Base-by-base conservation (phyloP, 768 basidiomycete species). In the Goffeauzyma gilvescens region DNA sequence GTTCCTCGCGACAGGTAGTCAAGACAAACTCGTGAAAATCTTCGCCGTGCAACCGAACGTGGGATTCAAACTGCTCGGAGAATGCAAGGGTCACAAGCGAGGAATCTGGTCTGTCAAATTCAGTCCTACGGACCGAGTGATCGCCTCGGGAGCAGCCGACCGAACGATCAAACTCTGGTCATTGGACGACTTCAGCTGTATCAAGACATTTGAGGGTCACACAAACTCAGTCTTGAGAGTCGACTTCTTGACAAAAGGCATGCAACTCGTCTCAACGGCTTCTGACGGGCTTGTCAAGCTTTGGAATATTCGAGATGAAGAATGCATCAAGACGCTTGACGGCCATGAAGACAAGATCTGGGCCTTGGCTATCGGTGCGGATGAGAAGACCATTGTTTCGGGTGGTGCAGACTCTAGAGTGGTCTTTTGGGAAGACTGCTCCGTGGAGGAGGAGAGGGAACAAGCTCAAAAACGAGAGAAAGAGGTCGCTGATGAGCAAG, bases 281-380 rank as follows among this genome's bases (percentile, higher is more conserved):
- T 85, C 87, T 13, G 93, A 98, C 60, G 93, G 93, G 25, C 66
- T 98, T 32, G 81, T 96, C 48, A 98, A 96, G 66, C 50, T 98
- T 21, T 98, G 93, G 93, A 85, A 80, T 62, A 71, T 90, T 41
- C 72, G 73, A 54, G 78, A 82, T 39, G 93, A 96, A 58, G 75
- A 81, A 53, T 95, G 89, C 53, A 68, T 75, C 6, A 68, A 76
- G 14, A 96, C 90, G 5, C 67, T 98, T 63, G 93, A 98, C 62
- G 90, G 90, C 55, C 93, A 98, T 54, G 85, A 93, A 61, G 90
- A 95, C 50, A 96, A 95, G 90, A 77, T 98, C n/a, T 98, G 93
- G 93, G 87, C 89, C 1, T 70, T 96, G 10, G 76, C 85, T 7
- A 67, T 93, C 34, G 80, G 77, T 54, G 59, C 67, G 6, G 83